These are phyloP conservation scores for Penicillium tannophilum DNA, from an alignment of 495 filamentous ascomycete genomes.

Conservation along the genomic window DNA sequence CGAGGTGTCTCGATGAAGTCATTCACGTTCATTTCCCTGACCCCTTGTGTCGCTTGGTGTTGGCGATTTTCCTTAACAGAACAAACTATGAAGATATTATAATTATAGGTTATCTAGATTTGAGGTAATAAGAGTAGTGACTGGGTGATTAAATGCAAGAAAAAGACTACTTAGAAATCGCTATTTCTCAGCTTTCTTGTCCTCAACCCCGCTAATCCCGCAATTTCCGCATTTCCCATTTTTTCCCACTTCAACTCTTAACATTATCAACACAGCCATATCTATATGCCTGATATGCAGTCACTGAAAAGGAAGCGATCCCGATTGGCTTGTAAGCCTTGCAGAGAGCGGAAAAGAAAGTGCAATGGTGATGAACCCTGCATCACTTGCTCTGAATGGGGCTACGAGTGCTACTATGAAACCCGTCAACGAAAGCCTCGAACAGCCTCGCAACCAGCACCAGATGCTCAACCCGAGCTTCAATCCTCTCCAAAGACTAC, in stretches of 20 bases:
- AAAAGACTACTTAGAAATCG: background rate
- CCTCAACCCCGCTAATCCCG: slow-evolving; percentile 2
- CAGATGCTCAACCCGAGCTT: background rate
- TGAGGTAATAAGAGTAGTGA: too few relatives aligned
- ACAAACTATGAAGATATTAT: background rate
- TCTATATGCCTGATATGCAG: background rate
- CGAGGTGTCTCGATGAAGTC: slow-evolving; percentile 2
- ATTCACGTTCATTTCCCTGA: background rate
- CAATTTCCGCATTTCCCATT: slow-evolving; percentile 18
- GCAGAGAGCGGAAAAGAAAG: slow-evolving; percentile 52
- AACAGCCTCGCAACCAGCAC: slow-evolving; percentile 2
- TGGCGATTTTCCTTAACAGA: background rate
- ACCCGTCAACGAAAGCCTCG: slow-evolving; percentile 12
- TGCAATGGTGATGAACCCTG: slow-evolving; percentile 50
- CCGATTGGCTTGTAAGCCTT: slow-evolving; percentile 49
- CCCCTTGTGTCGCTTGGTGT: background rate
- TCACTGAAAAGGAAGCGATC: slow-evolving; percentile 37
- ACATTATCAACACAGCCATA: background rate
- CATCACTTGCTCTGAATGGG: slow-evolving; percentile 46
- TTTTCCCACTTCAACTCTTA: background rate
- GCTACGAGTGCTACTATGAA: slow-evolving; percentile 48
- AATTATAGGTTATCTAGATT: background rate
- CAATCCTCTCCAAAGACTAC: slow-evolving; percentile 4
- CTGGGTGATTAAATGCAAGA: too few relatives aligned
- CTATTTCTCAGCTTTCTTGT: background rate